phyloP scores from a whole-genome alignment of 495 filamentous ascomycete species.

The Polyplosphaeria fusca region DNA sequence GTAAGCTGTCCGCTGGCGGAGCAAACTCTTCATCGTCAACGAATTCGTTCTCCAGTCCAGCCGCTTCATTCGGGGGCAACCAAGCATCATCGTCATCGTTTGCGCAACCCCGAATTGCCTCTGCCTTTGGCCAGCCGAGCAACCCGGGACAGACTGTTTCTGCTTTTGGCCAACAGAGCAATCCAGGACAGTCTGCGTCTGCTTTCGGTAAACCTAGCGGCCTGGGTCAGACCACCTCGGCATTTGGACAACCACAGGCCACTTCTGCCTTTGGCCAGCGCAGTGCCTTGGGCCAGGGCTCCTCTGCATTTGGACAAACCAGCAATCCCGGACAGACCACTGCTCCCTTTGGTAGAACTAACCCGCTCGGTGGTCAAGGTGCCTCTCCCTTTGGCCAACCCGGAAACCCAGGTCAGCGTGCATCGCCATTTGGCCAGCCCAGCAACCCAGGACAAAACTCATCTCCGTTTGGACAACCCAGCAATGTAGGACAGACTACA shows the following conservation, averaged over 20 bases:
- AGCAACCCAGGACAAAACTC: slow-evolving; percentile 6
- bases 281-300: slow-evolving; percentile 8
- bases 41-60: slow-evolving; percentile 34
- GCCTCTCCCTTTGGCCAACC: slow-evolving; percentile 31
- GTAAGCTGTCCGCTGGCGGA: slow-evolving; percentile 4
- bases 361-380: slow-evolving; percentile 4
- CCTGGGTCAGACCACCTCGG: slow-evolving; percentile 5
- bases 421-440: slow-evolving; percentile 30
- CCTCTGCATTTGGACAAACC: slow-evolving; percentile 26
- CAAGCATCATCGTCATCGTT: slow-evolving; percentile 36
- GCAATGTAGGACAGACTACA: not conserved
- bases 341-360: slow-evolving; percentile 29
- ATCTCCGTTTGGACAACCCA: slow-evolving; percentile 12
- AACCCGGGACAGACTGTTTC: slow-evolving; percentile 7
- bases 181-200: slow-evolving; percentile 4
- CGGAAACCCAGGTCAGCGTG: slow-evolving; percentile 7
- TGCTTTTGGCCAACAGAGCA: slow-evolving; percentile 23
- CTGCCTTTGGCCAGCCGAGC: slow-evolving; percentile 17
- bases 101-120: slow-evolving; percentile 28
- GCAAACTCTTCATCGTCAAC: not conserved
- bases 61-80: slow-evolving; percentile 29
- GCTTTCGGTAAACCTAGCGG: slow-evolving; percentile 23
- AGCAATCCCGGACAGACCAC: not conserved
- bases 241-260: slow-evolving; percentile 33
- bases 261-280: slow-evolving; percentile 21